These are phyloP conservation scores for Corynascus novoguineensis DNA, from an alignment of 495 filamentous ascomycete species.

Conservation along the genomic window DNA sequence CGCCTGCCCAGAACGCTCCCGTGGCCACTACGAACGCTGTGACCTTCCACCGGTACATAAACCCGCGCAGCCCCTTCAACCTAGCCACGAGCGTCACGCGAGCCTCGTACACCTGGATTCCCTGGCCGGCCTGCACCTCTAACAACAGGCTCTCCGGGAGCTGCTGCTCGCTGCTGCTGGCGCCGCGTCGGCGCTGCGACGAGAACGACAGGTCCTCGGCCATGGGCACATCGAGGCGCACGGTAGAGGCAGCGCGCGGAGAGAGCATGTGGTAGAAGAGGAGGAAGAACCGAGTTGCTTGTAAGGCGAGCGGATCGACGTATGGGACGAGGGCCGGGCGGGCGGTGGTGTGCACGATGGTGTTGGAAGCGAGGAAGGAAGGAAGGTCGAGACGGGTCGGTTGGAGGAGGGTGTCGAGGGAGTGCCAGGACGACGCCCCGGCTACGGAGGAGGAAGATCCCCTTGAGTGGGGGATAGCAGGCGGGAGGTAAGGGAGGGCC, in stretches of 20 bases:
- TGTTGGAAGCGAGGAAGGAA: conserved; percentile 21
- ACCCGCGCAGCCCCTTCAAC: conserved; percentile 70
- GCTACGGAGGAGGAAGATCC: not conserved
- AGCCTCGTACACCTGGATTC: conserved; percentile 69
- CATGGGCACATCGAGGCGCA: conserved; percentile 58
- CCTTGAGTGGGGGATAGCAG: conserved; percentile 7
- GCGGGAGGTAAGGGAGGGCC: conserved; percentile 15
- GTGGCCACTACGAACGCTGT: conserved; percentile 62
- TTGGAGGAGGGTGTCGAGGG: not conserved
- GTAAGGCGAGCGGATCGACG: conserved; percentile 33
- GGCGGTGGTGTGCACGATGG: conserved; percentile 33
- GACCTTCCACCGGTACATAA: conserved; percentile 77
- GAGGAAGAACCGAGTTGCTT: conserved; percentile 38
- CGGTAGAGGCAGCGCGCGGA: conserved; percentile 42
- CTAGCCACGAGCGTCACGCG: conserved; percentile 62
- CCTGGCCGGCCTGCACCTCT: conserved; percentile 60
- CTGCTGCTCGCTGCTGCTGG: conserved; percentile 13
- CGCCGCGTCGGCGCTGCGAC: not conserved
- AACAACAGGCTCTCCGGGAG: conserved; percentile 50
- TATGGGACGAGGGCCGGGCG: conserved; percentile 41
- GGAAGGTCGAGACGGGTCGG: conserved; percentile 12
- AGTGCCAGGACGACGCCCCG: conserved; percentile 3
- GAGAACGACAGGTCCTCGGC: not conserved
- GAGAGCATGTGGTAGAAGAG: conserved; percentile 41
- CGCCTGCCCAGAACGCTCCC: conserved; percentile 65